Evolutionary conservation across 148 eudicot genomes (phyloP).

Genomic region (Spergularia marina): DNA sequence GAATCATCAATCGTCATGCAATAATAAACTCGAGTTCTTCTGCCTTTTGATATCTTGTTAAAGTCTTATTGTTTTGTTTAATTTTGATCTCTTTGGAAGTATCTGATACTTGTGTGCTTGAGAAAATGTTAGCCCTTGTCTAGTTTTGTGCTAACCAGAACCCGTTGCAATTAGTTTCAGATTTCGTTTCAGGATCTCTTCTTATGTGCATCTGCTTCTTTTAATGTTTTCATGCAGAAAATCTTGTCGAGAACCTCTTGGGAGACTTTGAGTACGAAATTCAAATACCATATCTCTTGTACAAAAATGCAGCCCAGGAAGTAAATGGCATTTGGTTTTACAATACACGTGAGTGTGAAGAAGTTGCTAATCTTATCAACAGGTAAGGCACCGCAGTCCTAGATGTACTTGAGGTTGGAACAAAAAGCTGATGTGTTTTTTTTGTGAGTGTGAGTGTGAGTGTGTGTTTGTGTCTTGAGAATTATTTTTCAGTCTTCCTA

Average conservation of each 20-base stretch:
- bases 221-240: constrained; percentile 47
- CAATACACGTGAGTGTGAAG: constrained; percentile 82
- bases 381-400: constrained; percentile 38
- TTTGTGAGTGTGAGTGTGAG: background rate
- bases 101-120: no score
- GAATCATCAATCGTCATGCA: no score
- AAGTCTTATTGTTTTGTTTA: no score
- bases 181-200: background rate
- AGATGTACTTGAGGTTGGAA: background rate
- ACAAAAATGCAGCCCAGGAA: constrained; percentile 84
- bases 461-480: no score
- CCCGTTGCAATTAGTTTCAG: background rate
- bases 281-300: constrained; percentile 78
- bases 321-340: constrained; percentile 97
- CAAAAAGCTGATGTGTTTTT: background rate
- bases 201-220: background rate
- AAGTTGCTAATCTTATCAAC: constrained; percentile 77
- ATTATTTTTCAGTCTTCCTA: background rate
- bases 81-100: no score
- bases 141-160: background rate
- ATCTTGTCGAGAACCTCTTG: constrained; percentile 81
- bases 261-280: constrained; percentile 90
- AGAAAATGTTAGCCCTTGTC: no score
- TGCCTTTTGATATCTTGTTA: no score
- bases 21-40: no score